Conservation (phyloP, 108 stramenopile species). For the Nannochloropsis granulata region DNA sequence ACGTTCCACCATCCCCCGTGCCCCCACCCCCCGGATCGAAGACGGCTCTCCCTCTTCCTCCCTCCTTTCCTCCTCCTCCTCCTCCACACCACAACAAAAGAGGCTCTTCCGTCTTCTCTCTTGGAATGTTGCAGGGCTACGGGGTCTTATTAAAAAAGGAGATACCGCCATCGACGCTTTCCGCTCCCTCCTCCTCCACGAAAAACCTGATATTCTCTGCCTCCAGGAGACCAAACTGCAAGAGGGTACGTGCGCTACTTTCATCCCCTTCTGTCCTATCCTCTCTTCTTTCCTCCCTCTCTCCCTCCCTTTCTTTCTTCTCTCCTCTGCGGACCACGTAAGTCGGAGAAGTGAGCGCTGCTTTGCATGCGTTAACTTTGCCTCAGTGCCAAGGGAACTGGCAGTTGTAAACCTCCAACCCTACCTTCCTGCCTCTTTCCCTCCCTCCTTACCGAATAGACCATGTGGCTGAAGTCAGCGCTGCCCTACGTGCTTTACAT, state of each 20-base stretch:
- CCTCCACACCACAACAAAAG: not conserved
- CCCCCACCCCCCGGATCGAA: not conserved
- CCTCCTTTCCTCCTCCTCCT: not conserved
- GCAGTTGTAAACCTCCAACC: not conserved
- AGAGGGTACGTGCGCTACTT: not conserved
- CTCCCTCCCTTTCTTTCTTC: not conserved
- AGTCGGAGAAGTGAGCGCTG: not conserved
- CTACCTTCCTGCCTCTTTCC: not conserved
- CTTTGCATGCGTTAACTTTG: conserved; percentile 1
- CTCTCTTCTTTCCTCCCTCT: no score
- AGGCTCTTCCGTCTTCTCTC: conserved; percentile 14
- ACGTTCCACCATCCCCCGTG: not conserved
- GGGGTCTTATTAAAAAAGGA: conserved; percentile 16
- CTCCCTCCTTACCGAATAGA: not conserved
- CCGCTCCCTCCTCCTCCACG: not conserved
- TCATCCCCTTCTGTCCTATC: not conserved
- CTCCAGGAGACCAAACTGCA: conserved; percentile 24
- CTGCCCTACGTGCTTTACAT: not conserved
- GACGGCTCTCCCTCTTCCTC: not conserved
- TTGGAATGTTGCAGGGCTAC: conserved; percentile 31
- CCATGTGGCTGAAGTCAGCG: not conserved
- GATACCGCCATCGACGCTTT: conserved; percentile 7
- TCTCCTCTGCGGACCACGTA: conserved; percentile 2
- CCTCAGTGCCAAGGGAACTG: not conserved
- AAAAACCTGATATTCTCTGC: conserved; percentile 20